Conservation (phyloP, 1,284 basidiomycete species). For the Inonotus obliquus region DNA sequence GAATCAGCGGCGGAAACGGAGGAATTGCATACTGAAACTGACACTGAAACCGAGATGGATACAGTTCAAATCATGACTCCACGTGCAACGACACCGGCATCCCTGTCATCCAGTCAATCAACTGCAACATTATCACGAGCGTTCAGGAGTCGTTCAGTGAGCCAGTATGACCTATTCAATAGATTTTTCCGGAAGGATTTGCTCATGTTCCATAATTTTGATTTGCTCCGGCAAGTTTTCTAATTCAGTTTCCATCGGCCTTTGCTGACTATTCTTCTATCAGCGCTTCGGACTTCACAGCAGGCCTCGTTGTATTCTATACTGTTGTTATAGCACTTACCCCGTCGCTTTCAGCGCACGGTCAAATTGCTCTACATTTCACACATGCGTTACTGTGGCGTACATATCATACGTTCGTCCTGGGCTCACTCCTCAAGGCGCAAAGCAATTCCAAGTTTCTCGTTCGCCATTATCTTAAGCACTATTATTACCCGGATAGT, state of each 20-base stretch:
- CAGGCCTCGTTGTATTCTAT: conserved; percentile 57
- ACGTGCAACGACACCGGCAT: conserved; percentile 23
- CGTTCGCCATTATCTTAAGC: conserved; percentile 90
- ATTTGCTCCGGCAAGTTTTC: conserved; percentile 68
- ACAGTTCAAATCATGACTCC: conserved; percentile 19
- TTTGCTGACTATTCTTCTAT: conserved; percentile 6
- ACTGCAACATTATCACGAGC: not conserved
- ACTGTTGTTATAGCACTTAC: conserved; percentile 42
- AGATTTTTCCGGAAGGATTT: conserved; percentile 89
- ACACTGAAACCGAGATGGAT: conserved; percentile 53
- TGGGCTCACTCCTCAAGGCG: conserved; percentile 78
- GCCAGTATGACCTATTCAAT: conserved; percentile 87
- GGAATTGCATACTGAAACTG: conserved; percentile 52
- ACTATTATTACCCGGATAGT: conserved; percentile 74
- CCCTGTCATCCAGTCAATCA: not conserved
- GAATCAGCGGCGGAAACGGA: conserved; percentile 66
- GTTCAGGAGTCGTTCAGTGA: conserved; percentile 31
- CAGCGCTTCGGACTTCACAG: conserved; percentile 65
- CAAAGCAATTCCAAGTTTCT: conserved; percentile 88
- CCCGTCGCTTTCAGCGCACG: conserved; percentile 38
- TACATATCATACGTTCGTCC: conserved; percentile 83
- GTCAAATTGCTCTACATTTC: conserved; percentile 63
- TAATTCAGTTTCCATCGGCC: not conserved
- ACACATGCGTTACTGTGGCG: conserved; percentile 85
- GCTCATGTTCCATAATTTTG: conserved; percentile 78